Evolutionary conservation across 108 stramenopile genomes (phyloP).

Genomic region (Nannochloropsis salina): DNA sequence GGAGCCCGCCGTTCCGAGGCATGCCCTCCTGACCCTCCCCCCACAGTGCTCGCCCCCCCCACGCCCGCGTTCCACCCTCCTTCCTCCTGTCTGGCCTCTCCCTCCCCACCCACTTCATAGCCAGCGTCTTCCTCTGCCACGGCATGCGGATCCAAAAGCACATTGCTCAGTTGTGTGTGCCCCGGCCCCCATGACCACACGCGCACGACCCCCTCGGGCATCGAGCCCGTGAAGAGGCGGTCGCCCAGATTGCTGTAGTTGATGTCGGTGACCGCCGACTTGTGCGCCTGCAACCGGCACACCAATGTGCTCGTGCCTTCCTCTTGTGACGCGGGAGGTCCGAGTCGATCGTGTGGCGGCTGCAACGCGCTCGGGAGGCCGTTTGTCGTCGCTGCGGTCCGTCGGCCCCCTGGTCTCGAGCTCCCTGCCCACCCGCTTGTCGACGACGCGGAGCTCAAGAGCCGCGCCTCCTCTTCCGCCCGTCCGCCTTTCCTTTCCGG

Average conservation of each 20-base stretch:
- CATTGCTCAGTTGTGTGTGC: constrained; percentile 20
- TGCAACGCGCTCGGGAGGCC: background rate
- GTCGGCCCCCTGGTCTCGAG: background rate
- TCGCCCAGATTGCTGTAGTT: constrained; percentile 43
- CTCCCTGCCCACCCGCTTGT: background rate
- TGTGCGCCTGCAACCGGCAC: constrained; percentile 27
- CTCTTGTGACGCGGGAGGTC: background rate
- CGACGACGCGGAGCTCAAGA: background rate
- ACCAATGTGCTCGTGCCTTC: background rate
- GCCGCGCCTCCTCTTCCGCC: constrained; percentile 13
- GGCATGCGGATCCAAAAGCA: background rate
- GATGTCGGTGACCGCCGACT: constrained; percentile 43
- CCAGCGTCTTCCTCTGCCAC: background rate
- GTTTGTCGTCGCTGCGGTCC: background rate
- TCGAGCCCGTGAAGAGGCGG: constrained; percentile 45
- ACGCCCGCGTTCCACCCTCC: constrained; percentile 19
- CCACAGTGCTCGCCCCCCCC: background rate
- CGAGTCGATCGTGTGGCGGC: background rate
- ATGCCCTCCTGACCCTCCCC: background rate
- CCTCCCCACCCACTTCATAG: background rate
- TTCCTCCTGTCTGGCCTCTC: background rate
- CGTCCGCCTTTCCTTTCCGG: background rate
- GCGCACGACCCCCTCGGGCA: constrained; percentile 44
- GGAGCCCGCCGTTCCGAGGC: background rate
- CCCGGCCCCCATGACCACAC: constrained; percentile 45